Evolutionary conservation across 495 filamentous ascomycete species (phyloP), one percentile per base, ranked within the genome.

Genomic region (Aspergillus biplanus): DNA sequence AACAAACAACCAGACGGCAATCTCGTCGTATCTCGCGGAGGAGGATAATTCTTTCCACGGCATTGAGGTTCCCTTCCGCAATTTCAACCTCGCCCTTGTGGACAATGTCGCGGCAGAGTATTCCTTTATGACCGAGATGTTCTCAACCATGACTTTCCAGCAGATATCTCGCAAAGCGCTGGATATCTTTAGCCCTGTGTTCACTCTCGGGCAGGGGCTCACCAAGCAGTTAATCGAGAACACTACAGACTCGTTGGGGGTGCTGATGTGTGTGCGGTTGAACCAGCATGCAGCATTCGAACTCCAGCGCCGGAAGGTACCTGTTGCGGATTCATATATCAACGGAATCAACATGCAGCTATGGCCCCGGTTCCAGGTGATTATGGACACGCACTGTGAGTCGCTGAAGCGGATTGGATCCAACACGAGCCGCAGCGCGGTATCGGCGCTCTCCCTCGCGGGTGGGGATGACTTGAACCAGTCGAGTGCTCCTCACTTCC

Each of bases 71-170:
- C 90, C 91, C 13, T 99, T 99, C 75, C 87, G 90, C 33, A 91
- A 95, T 69, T 98, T 97, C 82, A 97, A 97, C 69, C 86, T 95
- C 34, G 95, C 95, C 3, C 81, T 99, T 21, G 82, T 97, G 61
- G 95, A 98, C 78, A 99, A 99, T 70, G 88, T 91, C 2, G 91
- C 91, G n/a, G 87, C 92, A 21, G 95, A 99, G 73, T 98, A 98
- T 75, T 89, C 91, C 8, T 98, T 99, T 69, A 84, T 98, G 52
- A 90, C 92, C 1, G 81, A 90, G 32, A 97, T 97, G 79, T 97
- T 99, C 83, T 83, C 87, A 11, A 80, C 91, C 64, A 73, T 82
- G 65, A 76, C 78, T 16, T 84, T 83, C 61, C 80, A 83, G 35
- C 73, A 85, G 63, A 78, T 86, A 42, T 85, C 85, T 16, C 82